phyloP scores from a whole-genome alignment of 139 green algal genomes.

The Gonium pectorale region DNA sequence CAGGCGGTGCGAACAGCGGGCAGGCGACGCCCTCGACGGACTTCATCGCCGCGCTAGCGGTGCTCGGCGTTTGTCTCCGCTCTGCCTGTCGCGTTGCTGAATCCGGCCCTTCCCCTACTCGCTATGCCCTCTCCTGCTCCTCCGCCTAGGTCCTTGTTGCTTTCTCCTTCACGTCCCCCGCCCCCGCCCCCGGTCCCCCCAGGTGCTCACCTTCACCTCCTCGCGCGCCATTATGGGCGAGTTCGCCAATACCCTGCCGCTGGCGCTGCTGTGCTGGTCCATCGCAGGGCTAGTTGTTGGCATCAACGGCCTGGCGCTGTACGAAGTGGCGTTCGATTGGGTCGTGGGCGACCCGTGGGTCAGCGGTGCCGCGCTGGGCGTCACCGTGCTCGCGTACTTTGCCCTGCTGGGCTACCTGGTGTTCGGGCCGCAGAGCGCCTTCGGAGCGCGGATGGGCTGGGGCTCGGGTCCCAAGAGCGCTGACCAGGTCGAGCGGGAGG shows the following conservation, averaged over 20 bases:
- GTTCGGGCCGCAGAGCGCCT: slow-evolving; percentile 42
- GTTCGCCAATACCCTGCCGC: slow-evolving; percentile 54
- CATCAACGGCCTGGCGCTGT: slow-evolving; percentile 20
- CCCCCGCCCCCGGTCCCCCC: too few species aligned
- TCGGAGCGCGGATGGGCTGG: not conserved
- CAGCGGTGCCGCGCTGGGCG: slow-evolving; percentile 15
- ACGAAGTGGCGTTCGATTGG: slow-evolving; percentile 8
- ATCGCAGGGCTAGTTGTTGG: slow-evolving; percentile 49
- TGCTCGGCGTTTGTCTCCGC: too few species aligned
- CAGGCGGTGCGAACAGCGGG: too few species aligned
- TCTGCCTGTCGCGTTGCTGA: too few species aligned
- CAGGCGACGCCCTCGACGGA: too few species aligned
- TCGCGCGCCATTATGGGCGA: slow-evolving; percentile 65
- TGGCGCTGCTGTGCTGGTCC: slow-evolving; percentile 37
- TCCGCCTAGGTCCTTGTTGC: too few species aligned
- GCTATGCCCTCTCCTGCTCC: too few species aligned
- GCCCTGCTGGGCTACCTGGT: slow-evolving; percentile 56
- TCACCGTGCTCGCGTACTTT: slow-evolving; percentile 52
- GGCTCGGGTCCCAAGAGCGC: too few species aligned
- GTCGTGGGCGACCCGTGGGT: slow-evolving; percentile 41
- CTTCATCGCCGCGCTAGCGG: too few species aligned
- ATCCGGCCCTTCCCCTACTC: too few species aligned
- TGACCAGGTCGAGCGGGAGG: not conserved
- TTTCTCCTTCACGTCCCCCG: too few species aligned
- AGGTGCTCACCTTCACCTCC: slow-evolving; percentile 71